A percentile compares a stretch with the other conserved stretches of the same genome.
Conservation (phyloP, 345 rosid genomes). For the Noccaea caerulescens region DNA sequence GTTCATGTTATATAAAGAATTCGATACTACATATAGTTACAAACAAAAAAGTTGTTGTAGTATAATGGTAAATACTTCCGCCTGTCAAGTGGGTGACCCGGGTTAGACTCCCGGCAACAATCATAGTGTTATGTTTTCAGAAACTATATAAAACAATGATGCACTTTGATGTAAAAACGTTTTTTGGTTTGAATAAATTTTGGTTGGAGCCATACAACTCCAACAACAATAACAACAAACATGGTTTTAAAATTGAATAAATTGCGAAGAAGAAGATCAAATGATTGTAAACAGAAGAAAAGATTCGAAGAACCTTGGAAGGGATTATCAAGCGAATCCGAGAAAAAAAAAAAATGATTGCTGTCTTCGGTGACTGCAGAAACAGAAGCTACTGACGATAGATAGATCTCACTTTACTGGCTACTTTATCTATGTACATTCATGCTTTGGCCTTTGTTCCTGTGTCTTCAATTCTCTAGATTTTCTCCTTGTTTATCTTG, state of each 20-base stretch:
- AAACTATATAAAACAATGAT: too few species aligned
- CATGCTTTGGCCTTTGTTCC: constrained; percentile 8
- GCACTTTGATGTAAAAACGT: too few species aligned
- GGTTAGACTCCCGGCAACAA: constrained; percentile 93
- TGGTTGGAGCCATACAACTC: too few species aligned
- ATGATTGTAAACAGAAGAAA: neutral
- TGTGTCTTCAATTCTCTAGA: neutral
- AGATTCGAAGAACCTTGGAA: too few species aligned
- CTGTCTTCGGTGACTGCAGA: neutral
- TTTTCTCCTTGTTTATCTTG: neutral
- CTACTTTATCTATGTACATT: neutral
- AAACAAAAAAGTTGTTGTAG: constrained; percentile 69
- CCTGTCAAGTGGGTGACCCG: constrained; percentile 99
- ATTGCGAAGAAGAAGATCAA: neutral
- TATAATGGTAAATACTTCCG: constrained; percentile 95
- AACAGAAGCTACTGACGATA: neutral
- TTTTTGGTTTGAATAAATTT: too few species aligned
- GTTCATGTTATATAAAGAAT: too few species aligned
- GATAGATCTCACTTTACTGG: neutral
- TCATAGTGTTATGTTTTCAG: too few species aligned
- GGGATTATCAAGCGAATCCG: neutral
- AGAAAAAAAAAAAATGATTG: neutral
- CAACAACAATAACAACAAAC: neutral
- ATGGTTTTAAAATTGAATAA: neutral
- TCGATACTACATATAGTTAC: too few species aligned